Evolutionary conservation across 257 asterid species (phyloP), one percentile per base, ranked within the genome.

Genomic region (Nicotiana otophora): DNA sequence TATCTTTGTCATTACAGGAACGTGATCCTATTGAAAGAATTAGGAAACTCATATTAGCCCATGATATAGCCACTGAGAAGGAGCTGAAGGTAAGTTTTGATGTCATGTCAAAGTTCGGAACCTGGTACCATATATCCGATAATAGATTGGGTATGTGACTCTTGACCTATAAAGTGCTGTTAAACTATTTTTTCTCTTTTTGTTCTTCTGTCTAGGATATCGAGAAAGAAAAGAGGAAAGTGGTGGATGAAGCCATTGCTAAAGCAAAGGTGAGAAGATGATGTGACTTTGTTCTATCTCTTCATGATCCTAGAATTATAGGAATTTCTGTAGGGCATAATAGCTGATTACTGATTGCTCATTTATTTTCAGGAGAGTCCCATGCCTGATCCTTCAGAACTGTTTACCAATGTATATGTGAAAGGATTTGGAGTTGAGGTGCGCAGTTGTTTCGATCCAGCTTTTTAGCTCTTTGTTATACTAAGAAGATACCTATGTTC

Each of bases 11-110:
- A 26, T 61, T 81, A 60, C 88, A 93, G 98, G 99, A 96, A 84
- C 98, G 98, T 83, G 98, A 96, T 88, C 99, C 99, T 64, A 82
- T 94, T 80, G 98, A 94, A 87, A 92, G 99, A 88, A 86, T 96
- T 86, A 89, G 94, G 90, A 96, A 93, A 87, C 97, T 96, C 62
- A 80, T 94, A 84, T 82, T 94, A 57, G 48, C 93, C 81, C 97
- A 92, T 10, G 97, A 94, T 80, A 61, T 96, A 76, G 93, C 98
- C 86, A 91, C 92, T 51, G 98, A 94, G 85, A 93, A 94, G 83
- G 99, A 94, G 86, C 86, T 94, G 51, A 93, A 96, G 98, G 99
- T 93, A 90, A 39, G 20, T 80, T 16, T 23, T 80, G 20, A 19
- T 46, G 39, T 53, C 57, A 39, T 9, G 63, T 26, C 42, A 19